Evolutionary conservation across 805 yeast species (phyloP).

Genomic region (Yarrowia osloensis): DNA sequence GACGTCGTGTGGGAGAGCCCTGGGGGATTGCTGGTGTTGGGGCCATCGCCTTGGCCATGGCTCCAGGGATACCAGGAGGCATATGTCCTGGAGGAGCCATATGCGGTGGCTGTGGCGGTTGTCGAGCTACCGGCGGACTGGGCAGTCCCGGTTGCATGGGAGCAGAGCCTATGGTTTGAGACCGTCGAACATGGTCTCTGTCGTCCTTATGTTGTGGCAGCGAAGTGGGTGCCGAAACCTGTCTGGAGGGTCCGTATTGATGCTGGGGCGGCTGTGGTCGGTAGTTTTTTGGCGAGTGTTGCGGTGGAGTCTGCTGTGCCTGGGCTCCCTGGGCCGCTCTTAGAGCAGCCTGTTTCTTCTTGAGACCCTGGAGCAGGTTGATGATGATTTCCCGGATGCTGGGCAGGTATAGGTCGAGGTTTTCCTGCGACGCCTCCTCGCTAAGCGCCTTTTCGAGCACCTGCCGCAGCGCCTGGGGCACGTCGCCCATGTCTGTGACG

Average conservation of each 20-base stretch:
- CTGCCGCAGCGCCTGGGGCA: slow-evolving; percentile 75
- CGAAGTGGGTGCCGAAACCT: slow-evolving; percentile 19
- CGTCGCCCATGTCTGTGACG: slow-evolving; percentile 79
- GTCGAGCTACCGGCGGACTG: slow-evolving; percentile 12
- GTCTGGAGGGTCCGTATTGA: slow-evolving; percentile 20
- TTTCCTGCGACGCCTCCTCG: slow-evolving; percentile 79
- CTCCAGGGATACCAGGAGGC: slow-evolving; percentile 3
- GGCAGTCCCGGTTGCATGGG: slow-evolving; percentile 1
- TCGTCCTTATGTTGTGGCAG: slow-evolving; percentile 9
- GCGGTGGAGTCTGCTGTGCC: neutral
- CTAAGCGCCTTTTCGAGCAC: slow-evolving; percentile 85
- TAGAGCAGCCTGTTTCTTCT: slow-evolving; percentile 69
- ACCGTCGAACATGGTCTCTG: slow-evolving; percentile 23
- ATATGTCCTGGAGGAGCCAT: neutral
- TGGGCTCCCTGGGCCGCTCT: slow-evolving; percentile 37
- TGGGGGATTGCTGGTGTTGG: neutral
- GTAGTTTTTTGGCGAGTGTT: neutral
- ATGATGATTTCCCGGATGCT: slow-evolving; percentile 84
- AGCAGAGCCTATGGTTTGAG: slow-evolving; percentile 14
- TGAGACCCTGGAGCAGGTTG: slow-evolving; percentile 72
- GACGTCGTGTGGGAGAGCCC: slow-evolving; percentile 21
- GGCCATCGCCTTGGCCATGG: neutral
- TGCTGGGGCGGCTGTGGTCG: slow-evolving; percentile 28
- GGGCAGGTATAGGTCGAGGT: slow-evolving; percentile 78
- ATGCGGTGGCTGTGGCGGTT: slow-evolving; percentile 4